Conservation (phyloP, 2,329 filamentous ascomycete species). For the Didymella arachidicola region DNA sequence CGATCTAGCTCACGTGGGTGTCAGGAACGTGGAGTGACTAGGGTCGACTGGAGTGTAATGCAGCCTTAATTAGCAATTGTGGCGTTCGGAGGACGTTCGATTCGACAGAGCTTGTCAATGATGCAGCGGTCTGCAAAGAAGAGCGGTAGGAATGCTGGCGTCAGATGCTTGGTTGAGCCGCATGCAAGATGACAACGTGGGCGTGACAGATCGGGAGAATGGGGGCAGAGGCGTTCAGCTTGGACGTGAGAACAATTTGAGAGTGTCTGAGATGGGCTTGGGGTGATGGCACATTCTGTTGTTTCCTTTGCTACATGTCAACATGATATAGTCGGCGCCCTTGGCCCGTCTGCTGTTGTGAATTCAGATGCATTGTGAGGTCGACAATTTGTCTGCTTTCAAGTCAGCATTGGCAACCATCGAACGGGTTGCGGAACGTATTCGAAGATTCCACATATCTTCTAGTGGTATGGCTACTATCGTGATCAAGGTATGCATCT, state of each 20-base stretch:
- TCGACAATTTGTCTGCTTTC: constrained; percentile 29
- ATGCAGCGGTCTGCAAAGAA: constrained; percentile 28
- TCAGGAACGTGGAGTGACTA: constrained; percentile 30
- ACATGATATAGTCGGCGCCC: constrained; percentile 22
- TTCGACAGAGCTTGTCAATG: constrained; percentile 21
- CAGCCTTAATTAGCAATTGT: constrained; percentile 41
- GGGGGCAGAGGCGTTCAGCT: constrained; percentile 4
- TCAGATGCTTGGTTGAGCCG: constrained; percentile 51
- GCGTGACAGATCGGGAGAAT: constrained; percentile 17
- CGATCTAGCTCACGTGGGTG: constrained; percentile 14
- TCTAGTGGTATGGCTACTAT: constrained; percentile 20
- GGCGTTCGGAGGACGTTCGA: constrained; percentile 33
- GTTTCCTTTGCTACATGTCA: background rate
- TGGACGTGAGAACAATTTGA: background rate
- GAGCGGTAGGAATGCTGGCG: constrained; percentile 43
- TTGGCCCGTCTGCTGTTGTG: constrained; percentile 9
- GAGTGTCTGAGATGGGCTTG: background rate
- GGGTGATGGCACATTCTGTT: background rate
- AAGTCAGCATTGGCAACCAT: constrained; percentile 45
- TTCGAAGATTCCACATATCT: constrained; percentile 27
- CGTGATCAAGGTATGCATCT: constrained; percentile 17
- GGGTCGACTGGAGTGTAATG: constrained; percentile 24
- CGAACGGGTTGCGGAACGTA: constrained; percentile 20
- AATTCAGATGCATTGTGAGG: background rate
- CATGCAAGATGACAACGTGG: constrained; percentile 34